These are phyloP conservation scores for Emergomyces orientalis DNA, from an alignment of 2,329 filamentous ascomycete genomes.

Conservation along the genomic window DNA sequence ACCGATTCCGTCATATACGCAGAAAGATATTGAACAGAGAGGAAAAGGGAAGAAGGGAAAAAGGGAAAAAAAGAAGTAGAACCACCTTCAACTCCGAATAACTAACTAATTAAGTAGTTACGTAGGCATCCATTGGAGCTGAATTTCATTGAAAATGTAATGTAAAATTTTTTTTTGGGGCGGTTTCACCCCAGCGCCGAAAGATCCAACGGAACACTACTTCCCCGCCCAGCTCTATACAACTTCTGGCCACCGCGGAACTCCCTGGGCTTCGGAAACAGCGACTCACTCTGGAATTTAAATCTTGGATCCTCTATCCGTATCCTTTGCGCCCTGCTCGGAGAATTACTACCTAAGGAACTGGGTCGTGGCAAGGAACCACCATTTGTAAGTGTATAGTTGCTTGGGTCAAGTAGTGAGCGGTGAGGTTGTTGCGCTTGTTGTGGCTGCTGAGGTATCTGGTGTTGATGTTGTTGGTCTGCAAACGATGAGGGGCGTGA, in stretches of 20 bases:
- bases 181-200: slow-evolving; percentile 39
- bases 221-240: slow-evolving; percentile 85
- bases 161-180: no score
- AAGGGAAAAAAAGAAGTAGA: background rate
- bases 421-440: slow-evolving; percentile 42
- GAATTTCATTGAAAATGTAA: no score
- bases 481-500: slow-evolving; percentile 33
- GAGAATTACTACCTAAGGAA: background rate
- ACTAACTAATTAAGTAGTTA: background rate
- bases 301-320: slow-evolving; percentile 71
- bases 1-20: background rate
- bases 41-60: no score
- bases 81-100: background rate
- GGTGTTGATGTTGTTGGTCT: slow-evolving; percentile 17
- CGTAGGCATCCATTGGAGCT: no score
- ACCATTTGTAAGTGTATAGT: slow-evolving; percentile 66
- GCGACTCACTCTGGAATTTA: slow-evolving; percentile 73
- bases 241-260: slow-evolving; percentile 65
- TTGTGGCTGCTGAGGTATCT: slow-evolving; percentile 30
- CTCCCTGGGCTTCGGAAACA: slow-evolving; percentile 74
- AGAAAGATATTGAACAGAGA: no score
- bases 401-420: slow-evolving; percentile 63
- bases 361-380: slow-evolving; percentile 11
- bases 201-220: slow-evolving; percentile 86
- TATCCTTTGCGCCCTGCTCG: slow-evolving; percentile 13